Evolutionary conservation across 805 yeast species (phyloP).

Genomic region (Priceomyces medius): DNA sequence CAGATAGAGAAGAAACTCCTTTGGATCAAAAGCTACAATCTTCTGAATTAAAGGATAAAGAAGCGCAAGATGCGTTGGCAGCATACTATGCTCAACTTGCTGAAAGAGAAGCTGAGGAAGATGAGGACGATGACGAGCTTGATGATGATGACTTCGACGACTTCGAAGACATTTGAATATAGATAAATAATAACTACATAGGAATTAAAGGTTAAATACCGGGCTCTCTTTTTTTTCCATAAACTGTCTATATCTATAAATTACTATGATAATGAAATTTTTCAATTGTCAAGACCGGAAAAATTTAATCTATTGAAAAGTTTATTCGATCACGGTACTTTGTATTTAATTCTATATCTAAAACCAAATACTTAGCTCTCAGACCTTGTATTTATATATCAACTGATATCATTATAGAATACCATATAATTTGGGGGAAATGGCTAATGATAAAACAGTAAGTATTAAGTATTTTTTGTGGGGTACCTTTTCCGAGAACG

Average conservation of each 20-base stretch:
- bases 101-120: conserved; percentile 63
- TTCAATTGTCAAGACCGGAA: conserved; percentile 2
- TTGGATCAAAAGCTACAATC: conserved; percentile 15
- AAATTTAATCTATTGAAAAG: too few species aligned
- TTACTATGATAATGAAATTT: too few species aligned
- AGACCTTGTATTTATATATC: not conserved
- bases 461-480: not conserved
- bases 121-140: conserved; percentile 51
- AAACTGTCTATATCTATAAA: too few species aligned
- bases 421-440: too few species aligned
- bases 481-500: too few species aligned
- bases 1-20: conserved; percentile 13
- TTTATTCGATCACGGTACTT: not conserved
- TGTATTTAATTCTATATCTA: not conserved
- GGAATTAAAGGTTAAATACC: not conserved
- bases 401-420: too few species aligned
- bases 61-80: conserved; percentile 66
- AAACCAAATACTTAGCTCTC: not conserved
- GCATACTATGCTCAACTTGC: conserved; percentile 75
- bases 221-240: too few species aligned
- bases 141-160: conserved; percentile 36
- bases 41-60: conserved; percentile 53
- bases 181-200: not conserved
- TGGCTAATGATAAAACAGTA: conserved; percentile 7
- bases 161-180: conserved; percentile 23